Evolutionary conservation across 2,329 filamentous ascomycete species (phyloP).

Genomic region (Fusarium sp.): DNA sequence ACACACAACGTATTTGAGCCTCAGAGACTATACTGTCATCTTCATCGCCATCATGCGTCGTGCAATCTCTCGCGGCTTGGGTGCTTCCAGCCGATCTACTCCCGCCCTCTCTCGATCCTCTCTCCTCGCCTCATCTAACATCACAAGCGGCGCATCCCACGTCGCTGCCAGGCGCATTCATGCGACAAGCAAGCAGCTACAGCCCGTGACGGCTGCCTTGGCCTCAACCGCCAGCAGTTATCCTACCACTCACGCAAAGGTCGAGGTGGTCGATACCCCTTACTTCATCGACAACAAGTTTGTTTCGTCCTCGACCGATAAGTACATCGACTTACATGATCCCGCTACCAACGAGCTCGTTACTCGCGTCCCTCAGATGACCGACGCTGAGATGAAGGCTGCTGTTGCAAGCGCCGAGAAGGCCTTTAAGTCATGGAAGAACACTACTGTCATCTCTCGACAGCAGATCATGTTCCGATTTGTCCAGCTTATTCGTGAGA

Average conservation of each 20-base stretch:
- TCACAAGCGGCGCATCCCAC: constrained; percentile 46
- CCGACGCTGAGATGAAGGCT: constrained; percentile 76
- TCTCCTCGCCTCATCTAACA: constrained; percentile 47
- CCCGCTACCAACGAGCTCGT: constrained; percentile 87
- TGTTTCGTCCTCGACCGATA: constrained; percentile 69
- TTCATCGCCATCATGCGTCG: constrained; percentile 54
- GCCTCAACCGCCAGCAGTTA: constrained; percentile 67
- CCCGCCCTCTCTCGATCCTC: constrained; percentile 40
- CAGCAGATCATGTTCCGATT: constrained; percentile 92
- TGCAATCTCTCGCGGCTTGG: constrained; percentile 52
- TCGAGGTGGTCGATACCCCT: constrained; percentile 73
- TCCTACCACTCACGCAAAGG: constrained; percentile 76
- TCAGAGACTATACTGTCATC: not conserved
- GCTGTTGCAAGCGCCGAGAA: constrained; percentile 78
- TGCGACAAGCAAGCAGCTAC: constrained; percentile 64
- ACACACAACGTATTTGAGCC: not conserved
- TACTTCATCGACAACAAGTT: constrained; percentile 88
- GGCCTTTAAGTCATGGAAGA: constrained; percentile 78
- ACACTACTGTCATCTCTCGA: constrained; percentile 74
- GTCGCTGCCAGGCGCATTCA: constrained; percentile 62
- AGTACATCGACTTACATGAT: constrained; percentile 83
- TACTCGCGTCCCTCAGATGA: constrained; percentile 83
- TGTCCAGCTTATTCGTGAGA: constrained; percentile 78
- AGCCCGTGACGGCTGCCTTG: constrained; percentile 57
- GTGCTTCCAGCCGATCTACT: constrained; percentile 46